Evolutionary conservation across 805 yeast genomes (phyloP).

Genomic region (Danielozyma ontarioensis): DNA sequence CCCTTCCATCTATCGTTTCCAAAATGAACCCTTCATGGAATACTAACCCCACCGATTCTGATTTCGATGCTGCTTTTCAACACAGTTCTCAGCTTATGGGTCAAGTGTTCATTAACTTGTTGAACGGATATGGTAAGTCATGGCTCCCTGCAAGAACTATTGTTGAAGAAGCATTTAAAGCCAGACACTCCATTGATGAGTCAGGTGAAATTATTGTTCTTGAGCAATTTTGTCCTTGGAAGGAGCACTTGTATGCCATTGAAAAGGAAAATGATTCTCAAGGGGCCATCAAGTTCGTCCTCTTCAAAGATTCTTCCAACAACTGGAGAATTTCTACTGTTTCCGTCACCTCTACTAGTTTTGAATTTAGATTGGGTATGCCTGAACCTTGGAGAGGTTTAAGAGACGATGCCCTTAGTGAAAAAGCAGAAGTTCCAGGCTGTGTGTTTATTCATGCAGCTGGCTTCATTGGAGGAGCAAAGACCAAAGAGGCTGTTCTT

Average conservation of each 20-base stretch:
- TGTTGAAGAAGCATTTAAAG: slow-evolving; percentile 64
- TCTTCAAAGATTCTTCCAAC: slow-evolving; percentile 69
- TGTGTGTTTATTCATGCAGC: slow-evolving; percentile 94
- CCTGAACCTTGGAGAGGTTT: slow-evolving; percentile 95
- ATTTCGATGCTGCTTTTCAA: slow-evolving; percentile 59
- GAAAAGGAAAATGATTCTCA: slow-evolving; percentile 56
- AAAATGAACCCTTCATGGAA: slow-evolving; percentile 86
- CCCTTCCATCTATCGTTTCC: slow-evolving; percentile 73
- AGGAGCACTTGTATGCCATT: slow-evolving; percentile 76
- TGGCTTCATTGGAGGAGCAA: slow-evolving; percentile 95
- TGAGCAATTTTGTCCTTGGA: slow-evolving; percentile 88
- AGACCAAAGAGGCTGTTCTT: slow-evolving; percentile 71
- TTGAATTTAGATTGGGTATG: slow-evolving; percentile 78
- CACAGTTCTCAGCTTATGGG: slow-evolving; percentile 85
- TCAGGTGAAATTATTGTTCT: slow-evolving; percentile 74
- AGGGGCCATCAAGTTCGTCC: slow-evolving; percentile 64
- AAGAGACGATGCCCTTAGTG: slow-evolving; percentile 77
- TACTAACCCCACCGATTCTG: slow-evolving; percentile 57
- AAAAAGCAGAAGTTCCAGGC: slow-evolving; percentile 73
- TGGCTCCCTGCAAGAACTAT: slow-evolving; percentile 88
- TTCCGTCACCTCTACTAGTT: slow-evolving; percentile 70
- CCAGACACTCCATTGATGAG: slow-evolving; percentile 55
- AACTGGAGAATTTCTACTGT: slow-evolving; percentile 91
- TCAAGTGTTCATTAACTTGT: slow-evolving; percentile 59
- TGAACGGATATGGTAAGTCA: slow-evolving; percentile 69